Conservation (phyloP, 2,329 filamentous ascomycete species). For the Cercospora zeina region DNA sequence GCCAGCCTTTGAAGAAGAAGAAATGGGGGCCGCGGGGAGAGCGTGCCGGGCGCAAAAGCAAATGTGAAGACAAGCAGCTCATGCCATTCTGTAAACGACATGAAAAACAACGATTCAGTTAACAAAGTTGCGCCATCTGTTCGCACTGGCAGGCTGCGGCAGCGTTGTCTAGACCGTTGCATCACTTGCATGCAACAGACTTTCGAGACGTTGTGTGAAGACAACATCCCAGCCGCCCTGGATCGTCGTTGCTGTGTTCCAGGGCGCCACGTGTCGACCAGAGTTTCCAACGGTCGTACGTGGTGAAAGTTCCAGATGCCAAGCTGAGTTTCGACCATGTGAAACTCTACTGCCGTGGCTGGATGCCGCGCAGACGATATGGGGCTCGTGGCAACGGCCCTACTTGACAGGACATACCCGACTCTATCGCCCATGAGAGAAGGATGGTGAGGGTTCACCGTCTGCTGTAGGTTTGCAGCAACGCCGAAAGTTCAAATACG, state of each 20-base stretch:
- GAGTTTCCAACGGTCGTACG: background rate
- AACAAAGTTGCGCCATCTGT: background rate
- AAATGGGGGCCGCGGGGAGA: background rate
- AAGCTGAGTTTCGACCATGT: background rate
- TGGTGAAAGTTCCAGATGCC: background rate
- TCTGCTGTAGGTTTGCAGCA: background rate
- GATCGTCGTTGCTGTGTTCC: background rate
- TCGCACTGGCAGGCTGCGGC: background rate
- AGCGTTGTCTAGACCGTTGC: background rate
- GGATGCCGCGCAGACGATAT: background rate
- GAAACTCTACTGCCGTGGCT: background rate
- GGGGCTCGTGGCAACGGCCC: background rate
- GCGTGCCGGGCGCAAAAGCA: slow-evolving; percentile 1
- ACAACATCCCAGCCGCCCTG: slow-evolving; percentile 20
- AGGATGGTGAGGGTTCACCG: background rate
- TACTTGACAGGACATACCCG: background rate
- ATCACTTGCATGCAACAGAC: background rate
- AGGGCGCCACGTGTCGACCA: slow-evolving; percentile 10
- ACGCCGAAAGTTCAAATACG: slow-evolving; percentile 2
- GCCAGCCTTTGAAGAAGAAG: slow-evolving; percentile 1
- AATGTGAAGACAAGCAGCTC: background rate
- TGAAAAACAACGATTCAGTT: background rate
- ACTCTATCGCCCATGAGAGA: background rate
- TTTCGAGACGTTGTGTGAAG: background rate
- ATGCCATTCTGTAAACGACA: background rate